These are phyloP conservation scores for Trichophyton mentagrophytes DNA, from an alignment of 2,329 filamentous ascomycete species.

Conservation along the genomic window DNA sequence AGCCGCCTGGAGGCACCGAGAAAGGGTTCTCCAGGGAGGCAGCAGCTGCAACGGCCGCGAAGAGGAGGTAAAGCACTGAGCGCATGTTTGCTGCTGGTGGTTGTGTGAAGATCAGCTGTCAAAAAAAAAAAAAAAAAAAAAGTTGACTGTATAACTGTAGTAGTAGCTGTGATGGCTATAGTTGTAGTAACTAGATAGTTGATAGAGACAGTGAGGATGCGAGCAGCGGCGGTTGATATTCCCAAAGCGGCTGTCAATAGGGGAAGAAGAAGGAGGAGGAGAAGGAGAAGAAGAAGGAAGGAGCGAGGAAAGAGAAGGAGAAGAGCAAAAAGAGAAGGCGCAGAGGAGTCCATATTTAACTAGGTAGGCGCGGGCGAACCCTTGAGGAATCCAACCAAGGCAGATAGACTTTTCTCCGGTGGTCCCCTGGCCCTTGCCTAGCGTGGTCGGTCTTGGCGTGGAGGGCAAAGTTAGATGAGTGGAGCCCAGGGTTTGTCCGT, in stretches of 20 bases:
- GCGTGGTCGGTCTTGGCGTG: neutral
- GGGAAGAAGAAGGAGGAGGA: conserved; percentile 5
- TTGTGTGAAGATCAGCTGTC: no score
- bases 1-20: conserved; percentile 32
- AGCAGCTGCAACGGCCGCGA: conserved; percentile 34
- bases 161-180: neutral
- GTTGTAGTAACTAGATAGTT: neutral
- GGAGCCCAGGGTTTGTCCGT: no score
- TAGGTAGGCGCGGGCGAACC: conserved; percentile 6
- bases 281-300: neutral
- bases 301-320: conserved; percentile 5
- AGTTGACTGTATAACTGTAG: no score
- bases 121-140: no score
- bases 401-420: neutral
- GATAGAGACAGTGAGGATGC: no score
- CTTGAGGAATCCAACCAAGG: no score
- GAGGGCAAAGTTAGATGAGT: neutral
- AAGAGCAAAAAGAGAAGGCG: conserved; percentile 7
- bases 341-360: conserved; percentile 8
- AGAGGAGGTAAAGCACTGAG: conserved; percentile 23
- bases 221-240: no score
- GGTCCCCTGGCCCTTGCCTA: neutral
- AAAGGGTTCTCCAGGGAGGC: conserved; percentile 35
- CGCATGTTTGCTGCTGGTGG: neutral
- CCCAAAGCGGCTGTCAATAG: neutral